Base-by-base conservation (phyloP, 805 yeast genomes). In the Lipomyces yamanashiensis region DNA sequence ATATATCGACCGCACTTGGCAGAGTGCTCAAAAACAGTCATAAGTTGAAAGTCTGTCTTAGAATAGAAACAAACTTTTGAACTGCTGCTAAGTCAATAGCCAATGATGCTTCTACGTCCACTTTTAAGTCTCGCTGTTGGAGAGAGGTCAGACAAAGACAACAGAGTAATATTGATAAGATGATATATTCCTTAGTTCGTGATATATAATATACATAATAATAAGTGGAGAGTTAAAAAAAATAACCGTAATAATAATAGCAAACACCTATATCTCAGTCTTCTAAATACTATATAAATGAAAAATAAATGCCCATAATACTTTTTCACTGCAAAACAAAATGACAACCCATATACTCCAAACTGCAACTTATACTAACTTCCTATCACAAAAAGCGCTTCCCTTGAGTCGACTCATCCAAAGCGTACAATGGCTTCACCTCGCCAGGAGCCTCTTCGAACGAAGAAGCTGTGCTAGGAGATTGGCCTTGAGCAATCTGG, bases 311-410 rank as follows among this genome's bases (percentile, higher is more conserved):
- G 28, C 28, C 28, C 28, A 28, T 28, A 28, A 28, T 28, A 28
- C 28, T 28, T 28, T 28, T 28, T 28, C 28, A 43, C 47, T 19
- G 47, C 21, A 43, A 43, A 39, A 39, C 41, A 8, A 43, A 43
- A 13, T 43, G 19, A 43, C 28, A 40, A 19, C n/a, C 55, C 55
- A 52, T 52, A 40, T 39, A 17, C 47, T 28, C 47, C 45, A 39
- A 17, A 51, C 8, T 15, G 33, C 13, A 17, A 19, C 19, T 45
- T 12, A 19, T 23, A 21, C 19, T 7, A 45, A 15, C 40, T 15
- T 12, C 9, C 45, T 7, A 28, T 45, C 15, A 23, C 9, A 28
- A 8, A 43, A 43, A n/a, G 19, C 19, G 47, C 17, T 19, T 19
- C n/a, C 13, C 47, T 13, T 6, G 21, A n/a, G 15, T 17, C 47